Conservation (phyloP, 257 asterid species). For the Solanum medicagineum region DNA sequence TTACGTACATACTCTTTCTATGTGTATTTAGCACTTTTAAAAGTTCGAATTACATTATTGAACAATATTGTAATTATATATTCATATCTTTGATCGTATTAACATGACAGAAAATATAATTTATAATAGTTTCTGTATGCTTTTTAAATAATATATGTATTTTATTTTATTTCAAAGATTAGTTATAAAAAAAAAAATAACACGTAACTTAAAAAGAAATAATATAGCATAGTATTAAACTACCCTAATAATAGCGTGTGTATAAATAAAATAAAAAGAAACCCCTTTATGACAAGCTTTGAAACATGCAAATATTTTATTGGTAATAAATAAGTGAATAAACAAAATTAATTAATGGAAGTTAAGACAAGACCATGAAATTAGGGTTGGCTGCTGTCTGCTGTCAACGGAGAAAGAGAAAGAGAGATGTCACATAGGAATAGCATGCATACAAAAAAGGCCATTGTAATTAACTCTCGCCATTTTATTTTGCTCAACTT, state of each 20-base stretch:
- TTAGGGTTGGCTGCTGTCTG: slow-evolving; percentile 53
- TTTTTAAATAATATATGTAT: too few species aligned
- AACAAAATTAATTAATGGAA: not conserved
- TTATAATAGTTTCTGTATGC: too few species aligned
- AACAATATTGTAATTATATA: not conserved
- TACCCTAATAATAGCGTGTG: not conserved
- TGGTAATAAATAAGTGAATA: not conserved
- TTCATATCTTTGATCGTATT: not conserved
- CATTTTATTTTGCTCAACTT: not conserved
- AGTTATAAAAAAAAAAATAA: not conserved
- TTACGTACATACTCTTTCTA: not conserved
- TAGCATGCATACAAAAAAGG: not conserved
- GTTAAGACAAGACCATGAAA: slow-evolving; percentile 48
- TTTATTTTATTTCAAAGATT: too few species aligned
- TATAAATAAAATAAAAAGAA: not conserved
- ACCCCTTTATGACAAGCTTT: not conserved
- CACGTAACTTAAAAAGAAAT: not conserved
- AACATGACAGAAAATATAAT: not conserved
- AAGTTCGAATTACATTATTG: not conserved
- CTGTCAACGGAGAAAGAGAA: not conserved
- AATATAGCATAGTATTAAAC: not conserved
- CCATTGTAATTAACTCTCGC: not conserved
- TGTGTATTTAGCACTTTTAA: not conserved
- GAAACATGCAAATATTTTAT: not conserved
- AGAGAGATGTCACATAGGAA: not conserved